A percentile compares a stretch with the other conserved stretches of the same genome.
These are phyloP conservation scores for Venturia effusa DNA, from an alignment of 2,329 filamentous ascomycete species.

Conservation along the genomic window DNA sequence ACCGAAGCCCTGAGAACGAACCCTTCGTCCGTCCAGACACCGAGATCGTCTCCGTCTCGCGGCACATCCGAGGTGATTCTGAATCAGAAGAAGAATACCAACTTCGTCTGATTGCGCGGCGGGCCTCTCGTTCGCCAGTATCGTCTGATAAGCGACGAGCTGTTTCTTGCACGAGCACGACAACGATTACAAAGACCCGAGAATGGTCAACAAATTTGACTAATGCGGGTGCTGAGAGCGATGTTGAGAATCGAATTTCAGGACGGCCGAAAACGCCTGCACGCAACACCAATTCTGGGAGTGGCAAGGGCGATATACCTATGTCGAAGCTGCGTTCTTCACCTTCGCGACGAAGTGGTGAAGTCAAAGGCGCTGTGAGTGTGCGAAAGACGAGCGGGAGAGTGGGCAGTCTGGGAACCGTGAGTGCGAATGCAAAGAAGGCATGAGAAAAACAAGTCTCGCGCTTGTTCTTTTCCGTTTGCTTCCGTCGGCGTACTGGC, in stretches of 20 bases:
- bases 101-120: slow-evolving; percentile 56
- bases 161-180: slow-evolving; percentile 63
- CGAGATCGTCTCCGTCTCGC: slow-evolving; percentile 50
- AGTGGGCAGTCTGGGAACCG: slow-evolving; percentile 34
- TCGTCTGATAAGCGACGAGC: slow-evolving; percentile 46
- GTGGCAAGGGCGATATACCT: slow-evolving; percentile 28
- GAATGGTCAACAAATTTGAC: slow-evolving; percentile 21
- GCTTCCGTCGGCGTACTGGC: not conserved
- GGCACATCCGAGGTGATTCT: slow-evolving; percentile 45
- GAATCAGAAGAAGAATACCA: slow-evolving; percentile 80
- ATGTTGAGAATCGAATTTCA: slow-evolving; percentile 30
- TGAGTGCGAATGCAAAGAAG: slow-evolving; percentile 1
- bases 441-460: not conserved
- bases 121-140: slow-evolving; percentile 19
- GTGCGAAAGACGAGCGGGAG: slow-evolving; percentile 41
- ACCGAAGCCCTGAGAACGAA: slow-evolving; percentile 22
- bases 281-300: slow-evolving; percentile 22
- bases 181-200: slow-evolving; percentile 47
- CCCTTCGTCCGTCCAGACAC: slow-evolving; percentile 42
- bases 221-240: slow-evolving; percentile 30
- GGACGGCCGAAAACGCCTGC: slow-evolving; percentile 35
- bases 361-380: slow-evolving; percentile 16
- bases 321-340: slow-evolving; percentile 33
- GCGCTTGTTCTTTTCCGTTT: not conserved
- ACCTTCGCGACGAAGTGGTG: slow-evolving; percentile 30